Evolutionary conservation across 2,329 filamentous ascomycete genomes (phyloP), one percentile per base, ranked within the genome.

Genomic region (Pseudogymnoascus pannorum): DNA sequence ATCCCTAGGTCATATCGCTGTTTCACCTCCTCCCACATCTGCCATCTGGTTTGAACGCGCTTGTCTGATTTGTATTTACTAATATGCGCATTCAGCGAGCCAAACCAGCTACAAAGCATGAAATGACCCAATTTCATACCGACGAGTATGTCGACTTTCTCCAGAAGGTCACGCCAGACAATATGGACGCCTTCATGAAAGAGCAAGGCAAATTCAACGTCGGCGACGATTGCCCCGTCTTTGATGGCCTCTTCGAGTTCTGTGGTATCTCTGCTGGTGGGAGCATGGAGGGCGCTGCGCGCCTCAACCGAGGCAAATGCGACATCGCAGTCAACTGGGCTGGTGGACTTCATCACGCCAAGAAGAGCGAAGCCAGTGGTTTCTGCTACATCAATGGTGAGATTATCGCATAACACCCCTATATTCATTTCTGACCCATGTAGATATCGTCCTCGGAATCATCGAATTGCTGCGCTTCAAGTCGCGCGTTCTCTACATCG

Each of bases 321-420:
- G 91, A 97, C 74, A 96, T 99, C 70, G 94, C 94, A 18, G 90
- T 99, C 74, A 97, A 97, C 75, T 99, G 94, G 94, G 94, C 92
- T 48, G 94, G 94, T 59, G 94, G 94, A 24, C 84, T 99, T 57
- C 94, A 99, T 75, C 94, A 99, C 74, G 94, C 94, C 44, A 97
- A 97, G 76, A 97, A 97, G 77, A 89, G 89, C 66, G 92, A 97
- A 77, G 94, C 94, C 63, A 93, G 88, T 69, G 94, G 94, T 35
- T 99, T 99, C 78, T 99, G 94, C 79, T 99, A 99, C 74, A 91
- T 97, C 68, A 99, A 99, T 73, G 93, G 90, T 84, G 85, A 80
- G 76, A 79, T 4, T 16, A 31, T 9, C 33, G 14, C 26, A 51
- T 42, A 26, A 57, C n/a, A 57, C n/a, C n/a, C 78, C 61, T 76